Evolutionary conservation across 768 basidiomycete species (phyloP), one percentile per base, ranked within the genome.

Genomic region (Austroboletus eburneus): DNA sequence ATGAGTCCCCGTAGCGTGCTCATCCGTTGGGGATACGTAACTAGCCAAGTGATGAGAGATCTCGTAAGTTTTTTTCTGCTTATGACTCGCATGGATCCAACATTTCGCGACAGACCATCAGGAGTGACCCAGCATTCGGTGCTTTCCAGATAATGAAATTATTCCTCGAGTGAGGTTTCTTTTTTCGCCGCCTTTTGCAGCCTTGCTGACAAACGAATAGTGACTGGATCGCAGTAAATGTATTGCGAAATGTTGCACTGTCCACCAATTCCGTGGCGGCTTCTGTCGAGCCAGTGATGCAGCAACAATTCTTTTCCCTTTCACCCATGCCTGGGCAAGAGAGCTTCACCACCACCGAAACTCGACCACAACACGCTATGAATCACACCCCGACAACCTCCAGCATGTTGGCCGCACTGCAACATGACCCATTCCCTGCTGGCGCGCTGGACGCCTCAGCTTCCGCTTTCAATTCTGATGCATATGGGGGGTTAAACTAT

Each of bases 251-350:
- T 57, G 90, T 93, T 51, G 91, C 91, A 2, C 70, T 93, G 49
- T 91, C 90, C 23, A 92, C 89, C 20, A 91, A 90, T 68, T 91
- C 89, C 17, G 90, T 93, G 44, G 90, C 90, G 24, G 89, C 89
- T 18, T 92, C 90, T 21, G 90, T 93, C 43, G 90, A 93, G 61
- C 89, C 90, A 25, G 83, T 91, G 46, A 90, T 91, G 78, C 90
- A 91, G 57, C 89, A 91, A 59, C 85, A 89, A 57, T 93, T 85
- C 70, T 87, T 88, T 64, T 77, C 86, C 4, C 71, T 91, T 46
- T 91, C 88, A 45, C 87, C 90, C n/a, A 91, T 91, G 88, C 78
- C 83, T 24, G 89, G 88, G 21, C 87, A 91, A 58, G 90, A 91
- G 65, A 82, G 69, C 59, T 91, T 90, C 55, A 76, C 76, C 48